These are phyloP conservation scores for Fusarium sp. DNA, from an alignment of 2,329 filamentous ascomycete genomes.

Conservation along the genomic window DNA sequence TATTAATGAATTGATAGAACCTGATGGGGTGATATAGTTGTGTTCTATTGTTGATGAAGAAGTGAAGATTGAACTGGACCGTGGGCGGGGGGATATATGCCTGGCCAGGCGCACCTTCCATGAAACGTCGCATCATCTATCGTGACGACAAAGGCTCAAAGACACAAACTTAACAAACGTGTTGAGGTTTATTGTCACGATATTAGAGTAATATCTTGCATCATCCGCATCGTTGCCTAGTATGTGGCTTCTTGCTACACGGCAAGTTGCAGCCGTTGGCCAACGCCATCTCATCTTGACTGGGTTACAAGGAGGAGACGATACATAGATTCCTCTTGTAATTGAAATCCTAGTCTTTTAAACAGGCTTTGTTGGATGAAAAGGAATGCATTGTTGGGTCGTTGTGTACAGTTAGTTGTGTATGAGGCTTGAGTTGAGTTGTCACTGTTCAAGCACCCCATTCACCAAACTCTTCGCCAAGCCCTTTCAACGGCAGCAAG, in stretches of 20 bases:
- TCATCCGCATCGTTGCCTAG: background rate
- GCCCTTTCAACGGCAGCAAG: background rate
- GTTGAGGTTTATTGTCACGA: background rate
- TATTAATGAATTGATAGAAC: background rate
- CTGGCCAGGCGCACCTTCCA: background rate
- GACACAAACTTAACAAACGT: background rate
- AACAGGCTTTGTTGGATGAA: background rate
- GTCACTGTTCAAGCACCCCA: background rate
- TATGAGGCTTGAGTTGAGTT: background rate
- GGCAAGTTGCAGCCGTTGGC: background rate
- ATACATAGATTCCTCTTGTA: background rate
- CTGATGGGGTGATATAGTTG: background rate
- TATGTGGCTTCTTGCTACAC: background rate
- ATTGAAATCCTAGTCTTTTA: background rate
- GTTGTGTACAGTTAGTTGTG: background rate
- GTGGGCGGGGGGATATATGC: background rate
- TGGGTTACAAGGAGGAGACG: background rate
- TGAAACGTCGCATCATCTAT: background rate
- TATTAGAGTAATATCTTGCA: background rate
- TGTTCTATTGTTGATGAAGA: background rate
- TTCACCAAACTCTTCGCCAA: background rate
- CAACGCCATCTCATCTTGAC: background rate
- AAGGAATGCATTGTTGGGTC: background rate
- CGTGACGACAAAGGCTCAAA: background rate
- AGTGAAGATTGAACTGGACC: background rate